Base-by-base conservation (phyloP, 192 early-diverging fungal species). In the Phlyctochytrium planicorne region DNA sequence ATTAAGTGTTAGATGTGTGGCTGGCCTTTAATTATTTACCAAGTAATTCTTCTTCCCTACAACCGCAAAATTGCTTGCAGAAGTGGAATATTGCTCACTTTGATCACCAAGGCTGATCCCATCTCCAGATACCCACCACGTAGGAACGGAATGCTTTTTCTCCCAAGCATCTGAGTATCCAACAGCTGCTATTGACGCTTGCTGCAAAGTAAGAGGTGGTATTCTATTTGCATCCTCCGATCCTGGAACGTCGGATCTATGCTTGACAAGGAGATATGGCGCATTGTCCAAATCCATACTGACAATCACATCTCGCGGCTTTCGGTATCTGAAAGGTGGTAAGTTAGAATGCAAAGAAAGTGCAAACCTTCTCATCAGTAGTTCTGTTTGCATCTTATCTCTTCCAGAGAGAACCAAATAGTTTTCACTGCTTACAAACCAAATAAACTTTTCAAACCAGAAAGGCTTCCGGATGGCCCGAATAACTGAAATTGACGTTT, bases 391-490 rank as follows among this genome's bases (percentile, higher is more conserved):
- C 62, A 86, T 84, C 71, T 91, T 90, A 69, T 99, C 97, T 23
- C 88, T 84, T 25, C 96, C 97, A 30, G 93, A 93, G 68, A 99
- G 82, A 27, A 99, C 85, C 55, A 99, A 75, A 67, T 93, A 93
- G 69, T 94, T 94, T 62, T 99, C 97, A 0, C 89, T 88, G 20
- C 90, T 90, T 25, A 98, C 78, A 65, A 95, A 98, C 96, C 96
- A 98, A 31, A 92, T 66, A 65, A 98, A 99, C 79, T 95, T 96
- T 76, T 99, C 97, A 78, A 99, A 99, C 96, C 96, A 99, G 36
- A 88, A 91, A 17, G 93, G 93, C 63, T 94, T 95, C 65, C 97
- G 91, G 62, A 89, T 86, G 69, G 93, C 89, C 47, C 83, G 88
- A 60, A 95, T 94, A 2, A 84, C 86, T 0, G 88, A 82, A 0